Evolutionary conservation across 2,329 filamentous ascomycete genomes (phyloP).

Genomic region (Phialophora macrospora): DNA sequence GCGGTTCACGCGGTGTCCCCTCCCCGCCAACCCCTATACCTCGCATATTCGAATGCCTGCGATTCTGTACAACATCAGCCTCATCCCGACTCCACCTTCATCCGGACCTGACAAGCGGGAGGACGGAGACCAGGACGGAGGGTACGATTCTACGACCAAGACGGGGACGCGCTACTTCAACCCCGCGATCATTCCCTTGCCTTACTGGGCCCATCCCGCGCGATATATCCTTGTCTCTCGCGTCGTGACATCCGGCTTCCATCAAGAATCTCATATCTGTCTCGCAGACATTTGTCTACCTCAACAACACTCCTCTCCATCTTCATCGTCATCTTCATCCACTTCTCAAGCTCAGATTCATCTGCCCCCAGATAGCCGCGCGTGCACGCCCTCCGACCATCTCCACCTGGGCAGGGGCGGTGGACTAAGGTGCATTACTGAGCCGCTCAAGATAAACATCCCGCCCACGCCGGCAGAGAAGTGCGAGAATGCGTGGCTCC

Average conservation of each 20-base stretch:
- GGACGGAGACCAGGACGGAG: neutral
- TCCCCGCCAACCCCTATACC: constrained; percentile 4
- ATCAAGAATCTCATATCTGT: constrained; percentile 48
- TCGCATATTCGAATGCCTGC: constrained; percentile 44
- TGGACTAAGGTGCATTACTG: constrained; percentile 44
- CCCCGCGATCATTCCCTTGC: constrained; percentile 48
- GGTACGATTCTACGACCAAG: constrained; percentile 6
- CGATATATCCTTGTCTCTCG: constrained; percentile 48
- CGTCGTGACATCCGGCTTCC: constrained; percentile 44
- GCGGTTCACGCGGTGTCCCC: constrained; percentile 11
- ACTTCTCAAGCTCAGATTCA: constrained; percentile 5
- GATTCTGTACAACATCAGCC: constrained; percentile 46
- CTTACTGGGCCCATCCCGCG: constrained; percentile 45
- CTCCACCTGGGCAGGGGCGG: constrained; percentile 43
- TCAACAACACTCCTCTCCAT: neutral
- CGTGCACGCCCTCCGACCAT: constrained; percentile 43
- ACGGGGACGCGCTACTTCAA: constrained; percentile 43
- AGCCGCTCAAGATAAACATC: constrained; percentile 44
- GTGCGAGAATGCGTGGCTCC: constrained; percentile 43
- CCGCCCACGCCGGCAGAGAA: constrained; percentile 47
- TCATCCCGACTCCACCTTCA: constrained; percentile 42
- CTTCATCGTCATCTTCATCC: constrained; percentile 24
- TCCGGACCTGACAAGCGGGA: constrained; percentile 25
- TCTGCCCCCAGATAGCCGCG: constrained; percentile 36
- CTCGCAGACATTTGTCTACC: constrained; percentile 47